Evolutionary conservation across 805 yeast genomes (phyloP).

Genomic region (Saccharomycopsis oosterbeekiorum): DNA sequence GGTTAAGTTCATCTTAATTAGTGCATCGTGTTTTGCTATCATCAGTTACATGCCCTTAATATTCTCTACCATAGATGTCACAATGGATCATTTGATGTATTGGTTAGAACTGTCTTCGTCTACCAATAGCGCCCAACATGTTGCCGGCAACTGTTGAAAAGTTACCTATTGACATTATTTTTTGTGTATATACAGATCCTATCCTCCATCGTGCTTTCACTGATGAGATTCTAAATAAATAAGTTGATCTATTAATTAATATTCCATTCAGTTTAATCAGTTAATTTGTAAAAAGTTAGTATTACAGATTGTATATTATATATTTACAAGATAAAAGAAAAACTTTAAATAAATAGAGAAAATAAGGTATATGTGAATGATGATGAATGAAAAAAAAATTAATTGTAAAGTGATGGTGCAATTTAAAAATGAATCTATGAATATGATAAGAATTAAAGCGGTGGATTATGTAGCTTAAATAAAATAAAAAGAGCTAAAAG

Average conservation of each 20-base stretch:
- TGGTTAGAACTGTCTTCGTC: conserved; percentile 15
- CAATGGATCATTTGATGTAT: conserved; percentile 19
- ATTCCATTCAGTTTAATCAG: too few species aligned
- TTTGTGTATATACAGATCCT: not conserved
- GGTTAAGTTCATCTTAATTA: not conserved
- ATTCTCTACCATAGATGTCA: conserved; percentile 10
- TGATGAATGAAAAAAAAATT: not conserved
- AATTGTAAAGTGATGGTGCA: not conserved
- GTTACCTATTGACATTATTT: not conserved
- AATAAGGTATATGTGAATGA: too few species aligned
- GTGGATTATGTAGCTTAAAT: not conserved
- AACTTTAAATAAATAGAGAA: too few species aligned
- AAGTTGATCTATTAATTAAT: too few species aligned
- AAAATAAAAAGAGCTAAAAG: conserved; percentile 1
- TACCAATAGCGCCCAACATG: not conserved
- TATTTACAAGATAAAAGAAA: too few species aligned
- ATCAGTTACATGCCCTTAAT: conserved; percentile 5
- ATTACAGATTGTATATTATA: too few species aligned
- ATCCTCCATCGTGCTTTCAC: not conserved
- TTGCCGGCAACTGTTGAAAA: not conserved
- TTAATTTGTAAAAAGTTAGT: too few species aligned
- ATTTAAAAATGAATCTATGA: not conserved
- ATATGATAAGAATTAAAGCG: not conserved
- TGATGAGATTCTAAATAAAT: too few species aligned
- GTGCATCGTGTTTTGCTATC: conserved; percentile 1